Percentiles rank a stretch among this genome's conserved stretches.
These are phyloP conservation scores for Xylariaceae sp. DNA, from an alignment of 2,329 filamentous ascomycete species.

Conservation along the genomic window DNA sequence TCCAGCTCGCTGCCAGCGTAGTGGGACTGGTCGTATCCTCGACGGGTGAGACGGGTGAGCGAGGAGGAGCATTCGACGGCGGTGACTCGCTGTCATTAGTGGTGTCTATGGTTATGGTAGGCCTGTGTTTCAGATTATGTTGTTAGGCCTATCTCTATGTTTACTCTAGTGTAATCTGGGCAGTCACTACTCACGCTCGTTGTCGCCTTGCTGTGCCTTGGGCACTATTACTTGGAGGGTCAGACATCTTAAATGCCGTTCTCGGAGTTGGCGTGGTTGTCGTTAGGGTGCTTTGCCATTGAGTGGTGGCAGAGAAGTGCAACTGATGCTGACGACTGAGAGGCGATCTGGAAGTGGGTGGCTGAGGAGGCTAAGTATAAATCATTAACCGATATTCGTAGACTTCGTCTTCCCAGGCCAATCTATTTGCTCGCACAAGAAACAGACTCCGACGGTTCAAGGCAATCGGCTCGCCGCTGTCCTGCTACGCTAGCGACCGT, in stretches of 20 bases:
- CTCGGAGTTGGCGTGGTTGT: too few species aligned
- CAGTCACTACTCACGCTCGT: conserved; percentile 24
- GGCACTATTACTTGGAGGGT: conserved; percentile 18
- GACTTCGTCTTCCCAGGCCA: conserved; percentile 9
- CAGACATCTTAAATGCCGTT: conserved; percentile 18
- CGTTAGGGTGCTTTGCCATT: conserved; percentile 1
- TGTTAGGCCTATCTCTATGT: conserved; percentile 7
- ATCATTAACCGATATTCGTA: neutral
- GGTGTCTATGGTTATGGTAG: conserved; percentile 37
- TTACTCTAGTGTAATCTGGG: neutral
- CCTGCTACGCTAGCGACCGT: too few species aligned
- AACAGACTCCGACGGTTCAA: too few species aligned
- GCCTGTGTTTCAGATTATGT: conserved; percentile 17
- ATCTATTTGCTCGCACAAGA: too few species aligned
- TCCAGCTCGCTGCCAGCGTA: conserved; percentile 26
- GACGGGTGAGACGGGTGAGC: conserved; percentile 26
- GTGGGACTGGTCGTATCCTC: conserved; percentile 30
- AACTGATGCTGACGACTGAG: neutral
- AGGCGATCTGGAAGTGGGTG: neutral
- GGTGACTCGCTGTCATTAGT: conserved; percentile 27
- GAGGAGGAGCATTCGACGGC: conserved; percentile 16
- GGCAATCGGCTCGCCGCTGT: too few species aligned
- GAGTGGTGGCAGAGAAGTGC: neutral
- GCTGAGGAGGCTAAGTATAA: neutral
- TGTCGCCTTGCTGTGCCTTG: conserved; percentile 23